These are phyloP conservation scores for Termitomyces sp. DNA, from an alignment of 768 basidiomycete genomes.

Conservation along the genomic window DNA sequence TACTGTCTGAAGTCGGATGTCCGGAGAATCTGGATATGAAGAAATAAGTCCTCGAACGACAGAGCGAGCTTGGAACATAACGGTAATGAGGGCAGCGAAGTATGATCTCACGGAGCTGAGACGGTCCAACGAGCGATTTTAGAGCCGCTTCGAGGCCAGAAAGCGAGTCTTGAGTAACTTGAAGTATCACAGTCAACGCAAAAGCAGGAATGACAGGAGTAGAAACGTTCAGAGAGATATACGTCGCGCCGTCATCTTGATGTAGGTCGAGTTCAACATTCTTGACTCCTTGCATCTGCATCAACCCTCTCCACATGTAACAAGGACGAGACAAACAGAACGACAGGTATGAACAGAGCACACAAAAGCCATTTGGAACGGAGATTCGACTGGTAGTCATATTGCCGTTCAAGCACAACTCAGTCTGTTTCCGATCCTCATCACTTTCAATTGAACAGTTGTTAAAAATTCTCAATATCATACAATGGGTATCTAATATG, in stretches of 20 bases:
- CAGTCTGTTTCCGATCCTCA: neutral
- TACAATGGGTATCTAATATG: neutral
- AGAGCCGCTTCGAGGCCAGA: conserved; percentile 29
- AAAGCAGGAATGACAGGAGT: conserved; percentile 15
- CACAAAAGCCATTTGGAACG: conserved; percentile 5
- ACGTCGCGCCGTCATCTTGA: conserved; percentile 4
- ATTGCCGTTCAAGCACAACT: neutral
- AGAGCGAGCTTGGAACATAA: conserved; percentile 30
- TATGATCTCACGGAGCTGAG: conserved; percentile 41
- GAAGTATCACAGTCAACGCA: conserved; percentile 47
- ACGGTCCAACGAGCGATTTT: conserved; percentile 31
- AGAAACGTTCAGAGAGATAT: conserved; percentile 2
- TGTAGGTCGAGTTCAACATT: neutral
- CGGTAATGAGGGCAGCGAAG: conserved; percentile 39
- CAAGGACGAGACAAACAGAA: conserved; percentile 2
- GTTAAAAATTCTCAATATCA: neutral
- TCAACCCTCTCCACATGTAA: neutral
- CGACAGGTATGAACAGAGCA: conserved; percentile 5
- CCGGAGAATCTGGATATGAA: conserved; percentile 30
- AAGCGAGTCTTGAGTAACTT: conserved; percentile 36
- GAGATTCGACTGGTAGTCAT: neutral
- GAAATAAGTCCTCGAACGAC: conserved; percentile 30
- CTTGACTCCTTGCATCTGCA: neutral
- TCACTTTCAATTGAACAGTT: neutral
- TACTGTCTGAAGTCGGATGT: conserved; percentile 37